phyloP scores from a whole-genome alignment of 768 basidiomycete species.

The Auriscalpium orientale region DNA sequence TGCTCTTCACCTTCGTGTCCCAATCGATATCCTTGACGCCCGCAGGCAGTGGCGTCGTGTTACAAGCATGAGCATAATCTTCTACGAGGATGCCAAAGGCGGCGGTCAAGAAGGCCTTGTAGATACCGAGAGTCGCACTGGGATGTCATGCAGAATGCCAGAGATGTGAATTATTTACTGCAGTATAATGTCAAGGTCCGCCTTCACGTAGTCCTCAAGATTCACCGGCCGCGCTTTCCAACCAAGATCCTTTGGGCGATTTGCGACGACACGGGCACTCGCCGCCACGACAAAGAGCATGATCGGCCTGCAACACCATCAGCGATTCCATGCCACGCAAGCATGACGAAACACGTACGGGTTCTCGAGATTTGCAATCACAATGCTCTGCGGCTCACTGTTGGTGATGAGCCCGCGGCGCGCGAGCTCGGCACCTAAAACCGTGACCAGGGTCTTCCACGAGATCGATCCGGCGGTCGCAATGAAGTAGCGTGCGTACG shows the following conservation, averaged over 20 bases:
- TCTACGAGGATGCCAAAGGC: no score
- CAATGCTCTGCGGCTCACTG: neutral
- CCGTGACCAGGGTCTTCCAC: slow-evolving; percentile 3
- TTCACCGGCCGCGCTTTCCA: neutral
- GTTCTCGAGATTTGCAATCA: no score
- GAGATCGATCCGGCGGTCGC: neutral
- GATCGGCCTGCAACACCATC: neutral
- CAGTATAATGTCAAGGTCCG: neutral
- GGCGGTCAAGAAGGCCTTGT: no score
- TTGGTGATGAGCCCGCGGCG: slow-evolving; percentile 1
- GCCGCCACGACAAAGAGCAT: neutral
- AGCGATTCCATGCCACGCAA: neutral
- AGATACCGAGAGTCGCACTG: no score
- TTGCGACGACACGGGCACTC: neutral
- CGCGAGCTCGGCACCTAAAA: neutral
- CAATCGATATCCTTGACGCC: no score
- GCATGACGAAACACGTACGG: no score
- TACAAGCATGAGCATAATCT: no score
- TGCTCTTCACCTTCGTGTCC: no score
- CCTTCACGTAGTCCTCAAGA: neutral
- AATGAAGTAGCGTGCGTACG: slow-evolving; percentile 10
- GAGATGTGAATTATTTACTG: no score
- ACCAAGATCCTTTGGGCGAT: neutral
- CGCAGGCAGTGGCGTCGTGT: no score
- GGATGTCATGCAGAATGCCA: no score